Base-by-base conservation (phyloP, 1,284 basidiomycete species). In the Xerocomus amazonicus region DNA sequence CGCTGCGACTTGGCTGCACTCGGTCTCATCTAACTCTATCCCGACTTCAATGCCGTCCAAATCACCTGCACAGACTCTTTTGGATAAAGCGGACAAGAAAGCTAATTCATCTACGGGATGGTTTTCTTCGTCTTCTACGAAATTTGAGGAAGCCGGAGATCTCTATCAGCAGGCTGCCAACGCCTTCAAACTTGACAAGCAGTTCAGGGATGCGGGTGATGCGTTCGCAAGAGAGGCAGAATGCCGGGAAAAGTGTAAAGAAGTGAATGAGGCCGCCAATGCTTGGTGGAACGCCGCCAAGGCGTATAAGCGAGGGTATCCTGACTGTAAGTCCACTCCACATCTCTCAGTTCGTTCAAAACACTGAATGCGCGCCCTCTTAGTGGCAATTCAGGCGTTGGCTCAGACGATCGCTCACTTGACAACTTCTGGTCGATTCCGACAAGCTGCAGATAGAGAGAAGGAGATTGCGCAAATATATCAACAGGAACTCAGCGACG, bases 281-380 rank as follows among this genome's bases (percentile, higher is more conserved):
- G 92, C 93, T 14, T 97, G 89, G 84, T 96, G 94, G 90, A 95
- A 95, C 63, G 93, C 95, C 17, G 85, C 90, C 33, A 97, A 97
- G 73, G 85, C 89, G 26, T 97, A 90, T 75, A 97, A 97, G 76
- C 81, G 88, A 70, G 84, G 83, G 16, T 83, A 80, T 65, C 92
- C 92, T 10, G 86, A 90, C 57, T 75, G 93, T 95, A 54, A 39
- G 38, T 54, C 31, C 29, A 45, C 12, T 16, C 45, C 40, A 37
- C 47, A 38, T 48, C 37, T 42, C 35, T 26, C 16, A 41, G 23
- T 43, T 39, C 13, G 32, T 44, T 33, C 16, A 35, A 55, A 40
- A 33, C 50, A 61, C 54, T 58, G 39, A 63, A 53, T 47, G 29
- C 34, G 19, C 43, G 43, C 35, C 19, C 44, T 43, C 50, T 36